Evolutionary conservation across 2,329 filamentous ascomycete genomes (phyloP).

Genomic region (Fonsecaea pugnacius): DNA sequence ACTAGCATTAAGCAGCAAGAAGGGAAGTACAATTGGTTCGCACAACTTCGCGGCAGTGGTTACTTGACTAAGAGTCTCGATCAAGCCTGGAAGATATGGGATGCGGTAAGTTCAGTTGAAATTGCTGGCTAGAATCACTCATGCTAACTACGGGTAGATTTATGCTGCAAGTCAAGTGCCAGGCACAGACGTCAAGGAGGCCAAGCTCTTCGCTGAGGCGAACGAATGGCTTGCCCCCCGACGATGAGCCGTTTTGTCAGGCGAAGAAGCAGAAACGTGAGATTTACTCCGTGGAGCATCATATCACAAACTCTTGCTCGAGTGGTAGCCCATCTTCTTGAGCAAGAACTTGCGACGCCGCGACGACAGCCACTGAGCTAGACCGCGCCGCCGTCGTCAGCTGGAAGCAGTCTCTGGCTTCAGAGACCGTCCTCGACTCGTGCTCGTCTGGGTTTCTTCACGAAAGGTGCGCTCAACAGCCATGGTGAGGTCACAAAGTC

Average conservation of each 20-base stretch:
- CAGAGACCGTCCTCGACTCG: background rate
- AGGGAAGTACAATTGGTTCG: conserved; percentile 35
- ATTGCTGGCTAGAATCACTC: conserved; percentile 1
- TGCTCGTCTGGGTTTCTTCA: background rate
- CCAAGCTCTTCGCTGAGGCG: conserved; percentile 62
- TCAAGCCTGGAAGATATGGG: conserved; percentile 67
- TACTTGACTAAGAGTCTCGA: conserved; percentile 60
- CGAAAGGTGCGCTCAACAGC: background rate
- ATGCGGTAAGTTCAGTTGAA: conserved; percentile 58
- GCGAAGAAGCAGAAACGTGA: background rate
- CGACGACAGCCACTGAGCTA: background rate
- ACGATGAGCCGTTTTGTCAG: conserved; percentile 24
- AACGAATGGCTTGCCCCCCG: conserved; percentile 59
- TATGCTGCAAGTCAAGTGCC: conserved; percentile 62
- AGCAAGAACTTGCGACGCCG: background rate
- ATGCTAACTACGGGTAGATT: conserved; percentile 46
- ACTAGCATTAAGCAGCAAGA: conserved; percentile 35
- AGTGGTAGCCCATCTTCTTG: background rate
- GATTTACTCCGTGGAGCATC: background rate
- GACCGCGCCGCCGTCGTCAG: background rate
- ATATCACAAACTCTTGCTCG: background rate
- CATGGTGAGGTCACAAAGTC: background rate
- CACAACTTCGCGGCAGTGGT: conserved; percentile 31
- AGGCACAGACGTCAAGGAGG: conserved; percentile 57
- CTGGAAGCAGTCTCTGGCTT: background rate